Evolutionary conservation across 805 yeast genomes (phyloP).

Genomic region (Yamadazyma akitaensis): DNA sequence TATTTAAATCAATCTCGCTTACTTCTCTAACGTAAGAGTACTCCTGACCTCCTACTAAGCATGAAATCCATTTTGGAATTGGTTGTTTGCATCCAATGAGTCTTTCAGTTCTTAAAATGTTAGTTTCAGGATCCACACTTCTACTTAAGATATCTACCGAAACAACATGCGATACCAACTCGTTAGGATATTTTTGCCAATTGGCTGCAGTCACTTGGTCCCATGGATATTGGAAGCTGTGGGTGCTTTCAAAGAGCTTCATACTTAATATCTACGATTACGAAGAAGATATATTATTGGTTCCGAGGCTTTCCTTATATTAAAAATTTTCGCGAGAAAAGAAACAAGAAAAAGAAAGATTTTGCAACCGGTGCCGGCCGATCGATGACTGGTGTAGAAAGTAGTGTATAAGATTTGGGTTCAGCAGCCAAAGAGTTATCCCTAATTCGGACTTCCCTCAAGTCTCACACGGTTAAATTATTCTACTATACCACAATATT

Average conservation of each 20-base stretch:
- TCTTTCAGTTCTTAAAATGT: conserved; percentile 71
- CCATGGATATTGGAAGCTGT: conserved; percentile 82
- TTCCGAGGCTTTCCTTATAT: conserved; percentile 2
- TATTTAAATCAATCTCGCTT: conserved; percentile 70
- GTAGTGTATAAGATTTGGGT: not conserved
- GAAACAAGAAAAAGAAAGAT: not conserved
- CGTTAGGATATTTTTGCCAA: conserved; percentile 97
- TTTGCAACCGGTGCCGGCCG: not conserved
- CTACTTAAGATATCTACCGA: conserved; percentile 87
- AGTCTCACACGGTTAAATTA: too few species aligned
- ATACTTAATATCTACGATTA: conserved; percentile 32
- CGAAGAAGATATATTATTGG: not conserved
- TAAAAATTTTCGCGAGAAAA: conserved; percentile 2
- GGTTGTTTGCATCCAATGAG: conserved; percentile 84
- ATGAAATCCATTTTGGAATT: conserved; percentile 77
- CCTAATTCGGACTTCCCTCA: too few species aligned
- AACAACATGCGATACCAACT: conserved; percentile 84
- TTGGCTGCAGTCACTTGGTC: conserved; percentile 93
- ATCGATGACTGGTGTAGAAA: not conserved
- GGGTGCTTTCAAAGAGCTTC: conserved; percentile 75
- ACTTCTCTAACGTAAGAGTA: conserved; percentile 84
- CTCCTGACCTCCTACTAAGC: conserved; percentile 68
- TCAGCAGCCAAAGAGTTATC: too few species aligned
- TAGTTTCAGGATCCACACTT: conserved; percentile 51
- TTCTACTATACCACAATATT: too few species aligned